Evolutionary conservation across 148 eudicot genomes (phyloP), one percentile per base, ranked within the genome.

Genomic region (Chenopodium quinoa): DNA sequence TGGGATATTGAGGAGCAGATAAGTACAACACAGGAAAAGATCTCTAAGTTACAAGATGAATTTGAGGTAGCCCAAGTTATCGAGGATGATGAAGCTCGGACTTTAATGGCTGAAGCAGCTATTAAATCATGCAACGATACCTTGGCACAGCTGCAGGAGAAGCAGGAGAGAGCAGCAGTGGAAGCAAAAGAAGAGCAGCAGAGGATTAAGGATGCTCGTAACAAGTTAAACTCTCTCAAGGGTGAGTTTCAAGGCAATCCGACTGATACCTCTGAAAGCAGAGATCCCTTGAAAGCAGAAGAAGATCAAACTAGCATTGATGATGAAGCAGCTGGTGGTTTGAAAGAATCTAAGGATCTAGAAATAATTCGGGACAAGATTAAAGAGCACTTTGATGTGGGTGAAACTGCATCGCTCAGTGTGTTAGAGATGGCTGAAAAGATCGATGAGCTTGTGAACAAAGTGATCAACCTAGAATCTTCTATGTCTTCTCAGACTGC

Each of bases 41-140:
- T 96, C 76, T 84, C 88, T 31, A 86, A 83, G 71, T 77, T 97
- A 85, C 90, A 97, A 83, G 99, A 97, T 75, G 99, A 97, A 67
- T 97, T 92, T 81, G 84, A 84, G 19, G 85, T 92, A 60, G 83
- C 87, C 4, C 88, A 83, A 65, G 91, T 87, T 19, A 92, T 92
- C 19, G 97, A 94, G 71, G 93, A 97, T 85, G 91, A 87, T 27
- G 98, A 91, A 79, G 99, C 97, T 78, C 87, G 94, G 52, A 90
- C 86, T 75, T 84, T 93, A 73, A 96, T 96, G 98, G 94, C 91
- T 9, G 92, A 89, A 86, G 87, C 98, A 9, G 99, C 97, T 32
- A 44, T 94, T 77, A 91, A 89, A 81, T 93, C 97, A 7, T 96
- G 98, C 78, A 88, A 92, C 63, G 90, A 92, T 27, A 84, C 90